These are phyloP conservation scores for Monilinia fructigena DNA, from an alignment of 2,329 filamentous ascomycete species.

Conservation along the genomic window DNA sequence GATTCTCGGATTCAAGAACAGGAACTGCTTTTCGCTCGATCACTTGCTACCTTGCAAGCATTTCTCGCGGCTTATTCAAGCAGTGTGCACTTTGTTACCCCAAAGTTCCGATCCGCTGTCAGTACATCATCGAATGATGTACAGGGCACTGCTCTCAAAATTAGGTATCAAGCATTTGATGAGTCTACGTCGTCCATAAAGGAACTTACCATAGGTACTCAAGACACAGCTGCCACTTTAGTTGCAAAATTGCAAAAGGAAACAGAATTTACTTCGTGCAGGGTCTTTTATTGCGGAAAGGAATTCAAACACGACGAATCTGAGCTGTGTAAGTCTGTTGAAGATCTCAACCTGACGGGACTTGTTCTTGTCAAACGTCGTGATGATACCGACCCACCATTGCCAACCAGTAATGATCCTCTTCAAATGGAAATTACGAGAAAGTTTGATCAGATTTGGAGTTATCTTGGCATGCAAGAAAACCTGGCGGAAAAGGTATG, in stretches of 20 bases:
- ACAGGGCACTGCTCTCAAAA: slow-evolving; percentile 62
- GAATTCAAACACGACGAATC: slow-evolving; percentile 61
- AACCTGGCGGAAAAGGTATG: slow-evolving; percentile 64
- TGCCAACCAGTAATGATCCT: slow-evolving; percentile 53
- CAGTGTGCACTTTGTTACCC: slow-evolving; percentile 58
- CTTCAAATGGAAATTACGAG: slow-evolving; percentile 78
- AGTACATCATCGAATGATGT: slow-evolving; percentile 51
- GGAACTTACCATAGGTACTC: slow-evolving; percentile 62
- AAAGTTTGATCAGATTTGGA: slow-evolving; percentile 82
- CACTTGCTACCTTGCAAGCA: slow-evolving; percentile 64
- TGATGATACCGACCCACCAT: slow-evolving; percentile 47
- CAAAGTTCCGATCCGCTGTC: slow-evolving; percentile 56
- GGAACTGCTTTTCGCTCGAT: slow-evolving; percentile 65
- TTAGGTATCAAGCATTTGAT: slow-evolving; percentile 75
- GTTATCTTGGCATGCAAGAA: slow-evolving; percentile 73
- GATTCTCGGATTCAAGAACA: slow-evolving; percentile 53
- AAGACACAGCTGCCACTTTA: slow-evolving; percentile 69
- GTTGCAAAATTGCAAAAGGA: slow-evolving; percentile 63
- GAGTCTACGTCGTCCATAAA: slow-evolving; percentile 58
- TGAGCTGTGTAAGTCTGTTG: slow-evolving; percentile 60
- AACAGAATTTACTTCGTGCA: slow-evolving; percentile 75
- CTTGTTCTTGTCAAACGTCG: slow-evolving; percentile 65
- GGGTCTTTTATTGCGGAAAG: slow-evolving; percentile 67
- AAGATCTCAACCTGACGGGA: slow-evolving; percentile 67
- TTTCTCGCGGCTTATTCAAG: slow-evolving; percentile 65